Base-by-base conservation (phyloP, 2,329 filamentous ascomycete species). In the Aspergillus vadensis region DNA sequence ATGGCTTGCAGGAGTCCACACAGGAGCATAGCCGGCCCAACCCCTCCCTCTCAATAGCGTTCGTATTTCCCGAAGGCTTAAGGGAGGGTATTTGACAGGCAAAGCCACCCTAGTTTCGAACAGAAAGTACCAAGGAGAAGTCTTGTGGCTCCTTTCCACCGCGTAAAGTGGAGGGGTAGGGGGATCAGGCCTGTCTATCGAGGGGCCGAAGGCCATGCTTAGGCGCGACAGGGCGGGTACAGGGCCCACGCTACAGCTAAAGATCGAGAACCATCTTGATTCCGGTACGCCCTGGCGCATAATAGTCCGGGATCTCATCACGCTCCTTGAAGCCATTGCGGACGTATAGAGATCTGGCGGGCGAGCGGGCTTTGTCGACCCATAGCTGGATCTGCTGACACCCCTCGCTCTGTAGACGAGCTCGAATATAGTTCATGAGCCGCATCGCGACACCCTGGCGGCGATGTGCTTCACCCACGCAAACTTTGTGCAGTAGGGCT, bases 401-500 rank as follows among this genome's bases (percentile, higher is more conserved):
- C 54, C 80, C 81, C 69, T 80, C 78, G 63, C 73, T 77, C 65
- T 73, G 73, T 58, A 83, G 74, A 52, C 75, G 73, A 53, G 72
- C 65, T 54, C 75, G 72, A 64, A 83, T 76, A 63, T 76, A 76
- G 61, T 73, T 69, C 68, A 84, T 70, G 60, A 84, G 70, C 68
- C 74, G 72, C 62, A 71, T 75, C 47, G 77, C 82, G 21, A 84
- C 67, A n/a, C 82, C 81, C 67, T 76, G 76, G 27, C 76, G 72
- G 65, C 82, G 79, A 69, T 80, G 75, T 44, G 72, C 64, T 67
- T 80, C 77, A 27, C 78, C 70, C 14, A 84, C 80, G 63, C 82
- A 84, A 39, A 84, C 73, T 65, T 85, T 85, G 67, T 85, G 82
- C 47, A 85, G 73, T 57, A 82, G 76, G 17, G 79, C 79, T 25